phyloP scores from a whole-genome alignment of 2,329 filamentous ascomycete genomes.

The Penicillium sp. region DNA sequence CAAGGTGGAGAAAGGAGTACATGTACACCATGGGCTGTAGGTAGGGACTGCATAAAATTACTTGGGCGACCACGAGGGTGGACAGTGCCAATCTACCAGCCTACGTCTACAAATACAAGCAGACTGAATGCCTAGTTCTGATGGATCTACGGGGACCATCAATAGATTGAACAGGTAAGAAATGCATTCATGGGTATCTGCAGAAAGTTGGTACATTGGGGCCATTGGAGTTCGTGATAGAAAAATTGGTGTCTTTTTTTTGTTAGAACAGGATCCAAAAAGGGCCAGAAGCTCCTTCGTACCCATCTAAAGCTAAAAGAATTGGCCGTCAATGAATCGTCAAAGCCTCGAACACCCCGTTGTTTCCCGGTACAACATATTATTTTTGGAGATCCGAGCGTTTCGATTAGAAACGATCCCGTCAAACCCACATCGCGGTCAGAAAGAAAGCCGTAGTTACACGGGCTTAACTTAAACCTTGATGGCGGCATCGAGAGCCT shows the following conservation, averaged over 20 bases:
- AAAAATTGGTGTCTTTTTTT: slow-evolving; percentile 21
- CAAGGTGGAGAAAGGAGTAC: too few relatives aligned
- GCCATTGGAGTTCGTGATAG: slow-evolving; percentile 23
- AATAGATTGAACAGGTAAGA: slow-evolving; percentile 26
- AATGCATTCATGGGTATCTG: slow-evolving; percentile 45
- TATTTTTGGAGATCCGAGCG: slow-evolving; percentile 18
- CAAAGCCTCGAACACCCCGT: slow-evolving; percentile 27
- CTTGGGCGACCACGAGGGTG: too few relatives aligned
- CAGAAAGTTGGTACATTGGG: slow-evolving; percentile 32
- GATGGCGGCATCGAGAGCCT: slow-evolving; percentile 89
- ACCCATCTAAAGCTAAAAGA: slow-evolving; percentile 37
- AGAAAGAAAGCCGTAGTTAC: slow-evolving; percentile 13
- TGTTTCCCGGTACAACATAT: slow-evolving; percentile 21
- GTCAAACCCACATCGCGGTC: slow-evolving; percentile 25
- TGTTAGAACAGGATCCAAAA: slow-evolving; percentile 29
- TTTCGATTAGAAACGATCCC: slow-evolving; percentile 27
- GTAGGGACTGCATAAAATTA: too few relatives aligned
- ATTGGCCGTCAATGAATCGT: slow-evolving; percentile 30
- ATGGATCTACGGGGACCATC: slow-evolving; percentile 13
- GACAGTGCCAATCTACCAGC: too few relatives aligned
- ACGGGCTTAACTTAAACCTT: slow-evolving; percentile 71
- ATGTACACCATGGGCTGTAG: too few relatives aligned
- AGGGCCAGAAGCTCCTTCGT: slow-evolving; percentile 24
- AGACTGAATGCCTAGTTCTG: slow-evolving; percentile 27
- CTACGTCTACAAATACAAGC: slow-evolving; percentile 3